Percentiles rank a stretch among this genome's conserved stretches.
Evolutionary conservation across 805 yeast genomes (phyloP).

Genomic region (Ascoidea rubescens): DNA sequence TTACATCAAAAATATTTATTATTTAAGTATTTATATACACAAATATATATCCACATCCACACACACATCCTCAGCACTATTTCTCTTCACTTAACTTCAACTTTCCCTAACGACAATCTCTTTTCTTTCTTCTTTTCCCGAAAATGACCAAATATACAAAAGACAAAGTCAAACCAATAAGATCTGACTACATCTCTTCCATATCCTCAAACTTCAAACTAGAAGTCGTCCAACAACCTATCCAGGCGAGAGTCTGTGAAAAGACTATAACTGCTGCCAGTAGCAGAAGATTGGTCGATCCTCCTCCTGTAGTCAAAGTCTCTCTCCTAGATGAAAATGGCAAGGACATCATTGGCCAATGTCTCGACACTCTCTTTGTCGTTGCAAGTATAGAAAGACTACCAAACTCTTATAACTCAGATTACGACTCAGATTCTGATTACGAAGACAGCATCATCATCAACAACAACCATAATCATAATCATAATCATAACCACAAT

Average conservation of each 20-base stretch:
- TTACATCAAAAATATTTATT: no score
- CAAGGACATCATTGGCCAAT: not conserved
- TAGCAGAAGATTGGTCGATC: constrained; percentile 11
- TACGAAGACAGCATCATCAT: not conserved
- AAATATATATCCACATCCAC: no score
- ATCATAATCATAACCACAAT: no score
- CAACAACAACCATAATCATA: no score
- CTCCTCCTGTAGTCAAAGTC: constrained; percentile 11
- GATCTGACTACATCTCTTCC: not conserved
- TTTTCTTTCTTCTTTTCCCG: no score
- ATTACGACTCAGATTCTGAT: not conserved
- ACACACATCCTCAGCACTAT: no score
- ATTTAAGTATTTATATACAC: no score
- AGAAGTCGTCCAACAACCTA: constrained; percentile 10
- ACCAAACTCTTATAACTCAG: not conserved
- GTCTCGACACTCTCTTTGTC: not conserved
- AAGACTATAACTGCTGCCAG: constrained; percentile 8
- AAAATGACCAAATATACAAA: constrained; percentile 10
- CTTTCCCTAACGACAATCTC: no score
- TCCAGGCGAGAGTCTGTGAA: constrained; percentile 11
- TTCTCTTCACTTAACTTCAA: no score
- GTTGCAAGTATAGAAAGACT: not conserved
- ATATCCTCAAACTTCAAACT: constrained; percentile 3
- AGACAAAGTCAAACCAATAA: constrained; percentile 7
- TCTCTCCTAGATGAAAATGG: constrained; percentile 2